Base-by-base conservation (phyloP, 176 grass and related monocot genomes). In the Rhipidocladum racemiflorum region DNA sequence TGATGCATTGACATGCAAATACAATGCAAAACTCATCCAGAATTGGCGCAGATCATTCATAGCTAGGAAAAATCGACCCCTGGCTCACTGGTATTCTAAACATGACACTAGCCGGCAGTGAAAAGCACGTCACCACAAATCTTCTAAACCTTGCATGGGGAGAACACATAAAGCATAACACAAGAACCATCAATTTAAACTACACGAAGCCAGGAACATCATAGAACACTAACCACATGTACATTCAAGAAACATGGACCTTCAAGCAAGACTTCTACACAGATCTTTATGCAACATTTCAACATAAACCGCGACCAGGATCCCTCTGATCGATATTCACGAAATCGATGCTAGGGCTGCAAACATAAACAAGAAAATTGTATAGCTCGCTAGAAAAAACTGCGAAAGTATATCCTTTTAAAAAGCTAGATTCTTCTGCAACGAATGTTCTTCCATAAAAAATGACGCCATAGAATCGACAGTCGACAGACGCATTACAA, bases 381-480 rank as follows among this genome's bases (percentile, higher is more conserved):
- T 4, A 40, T 6, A 46, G 4, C 6, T 15, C 25, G 17, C 21
- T 28, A 25, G 34, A 78, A 57, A 78, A 39, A 27, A 36, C 30
- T n/a, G 38, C 30, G 28, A 55, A 71, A 56, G 38, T 9, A 24
- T 9, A 68, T 42, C 61, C 81, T 48, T 72, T 44, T 15, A 48
- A 44, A 88, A 69, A 69, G 55, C 0, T 3, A 84, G 69, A 85
- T 85, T 84, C 76, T 51, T 12, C 5, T 4, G 3, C 9, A 68
- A 13, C 23, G 39, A 61, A 75, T 17, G 40, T 68, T 80, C 61
- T 34, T 35, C 20, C 9, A 16, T 50, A 67, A 15, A 65, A 66
- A 83, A 77, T 24, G 75, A 51, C 23, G 59, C 56, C 16, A 65
- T 54, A 82, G 65, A 85, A 70, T 76, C 63, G 55, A 53, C 15